Evolutionary conservation across 2,329 filamentous ascomycete species (phyloP), one percentile per base, ranked within the genome.

Genomic region (Rhytidhysteron rufulum): DNA sequence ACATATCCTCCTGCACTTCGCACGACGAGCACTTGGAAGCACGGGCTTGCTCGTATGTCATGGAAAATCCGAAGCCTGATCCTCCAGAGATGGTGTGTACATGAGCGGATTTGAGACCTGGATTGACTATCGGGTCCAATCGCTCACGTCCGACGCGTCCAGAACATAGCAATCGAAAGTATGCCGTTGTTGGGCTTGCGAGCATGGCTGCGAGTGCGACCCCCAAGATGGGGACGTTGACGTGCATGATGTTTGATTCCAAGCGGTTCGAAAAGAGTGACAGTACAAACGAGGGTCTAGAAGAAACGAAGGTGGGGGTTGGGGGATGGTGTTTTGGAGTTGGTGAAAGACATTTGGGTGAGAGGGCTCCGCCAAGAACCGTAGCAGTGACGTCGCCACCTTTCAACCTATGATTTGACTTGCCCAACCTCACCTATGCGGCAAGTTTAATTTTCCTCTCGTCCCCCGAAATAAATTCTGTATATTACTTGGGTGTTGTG

Each of bases 21-120:
- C 85, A 83, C 18, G 81, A 85, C 37, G 80, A 85, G 69, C 86
- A 90, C 16, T 73, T 73, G 2, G 51, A 40, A 22, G 83, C 86
- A 40, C 73, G 60, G 20, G 86, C 72, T 33, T 77, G 70, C 41
- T 78, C 70, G 53, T 80, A 85, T 31, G 74, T 79, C 57, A 83
- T 80, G 39, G 65, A 72, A 49, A 79, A 68, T 47, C 75, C 71
- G 54, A 89, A 89, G 50, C 71, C 81, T 63, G 79, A 85, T 42
- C 82, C 85, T 31, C 83, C 85, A 66, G 84, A 77, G 50, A 89
- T 75, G 38, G 76, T 79, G 68, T 90, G 86, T 19, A 85, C 77
- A 62, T 90, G 86, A 34, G 64, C 57, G 3, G 81, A 74, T 11
- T 76, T 57, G 9, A 51, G 44, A 16, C 83, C 83, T 11, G 83